Evolutionary conservation across 176 grass and related monocot species (phyloP).

Genomic region (Dactylis glomerata): DNA sequence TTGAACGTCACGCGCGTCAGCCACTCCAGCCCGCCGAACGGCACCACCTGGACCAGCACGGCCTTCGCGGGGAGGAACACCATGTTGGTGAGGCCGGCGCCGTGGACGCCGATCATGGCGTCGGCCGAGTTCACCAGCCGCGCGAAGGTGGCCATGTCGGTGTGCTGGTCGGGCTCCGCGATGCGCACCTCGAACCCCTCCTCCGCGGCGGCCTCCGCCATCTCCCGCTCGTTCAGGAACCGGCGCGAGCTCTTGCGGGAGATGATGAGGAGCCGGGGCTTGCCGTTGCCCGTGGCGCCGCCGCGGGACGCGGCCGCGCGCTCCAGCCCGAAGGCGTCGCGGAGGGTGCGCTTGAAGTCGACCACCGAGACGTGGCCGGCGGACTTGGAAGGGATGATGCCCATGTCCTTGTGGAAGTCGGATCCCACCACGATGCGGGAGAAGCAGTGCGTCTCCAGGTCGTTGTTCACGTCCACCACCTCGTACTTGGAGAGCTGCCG

Average conservation of each 20-base stretch:
- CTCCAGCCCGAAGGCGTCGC: constrained; percentile 63
- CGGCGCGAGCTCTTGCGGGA: constrained; percentile 42
- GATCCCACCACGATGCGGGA: constrained; percentile 48
- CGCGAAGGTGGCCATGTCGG: constrained; percentile 55
- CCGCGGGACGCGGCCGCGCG: constrained; percentile 45
- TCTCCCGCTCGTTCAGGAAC: constrained; percentile 68
- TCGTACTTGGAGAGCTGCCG: constrained; percentile 64
- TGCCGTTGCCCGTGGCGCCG: constrained; percentile 33
- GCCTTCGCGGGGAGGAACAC: constrained; percentile 79
- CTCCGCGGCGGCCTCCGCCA: constrained; percentile 21
- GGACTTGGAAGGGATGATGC: constrained; percentile 41
- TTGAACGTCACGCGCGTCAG: constrained; percentile 76
- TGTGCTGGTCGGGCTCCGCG: constrained; percentile 67
- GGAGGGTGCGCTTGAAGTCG: constrained; percentile 74
- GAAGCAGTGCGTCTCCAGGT: constrained; percentile 74
- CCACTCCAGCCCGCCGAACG: constrained; percentile 79
- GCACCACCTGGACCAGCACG: constrained; percentile 82
- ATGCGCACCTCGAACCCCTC: constrained; percentile 58
- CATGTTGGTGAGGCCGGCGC: constrained; percentile 88
- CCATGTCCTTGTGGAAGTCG: constrained; percentile 92
- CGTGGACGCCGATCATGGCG: constrained; percentile 76
- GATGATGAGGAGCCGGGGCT: constrained; percentile 60
- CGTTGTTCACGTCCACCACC: constrained; percentile 72
- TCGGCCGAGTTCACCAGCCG: constrained; percentile 63
- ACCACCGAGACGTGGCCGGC: constrained; percentile 46